Evolutionary conservation across 2,329 filamentous ascomycete genomes (phyloP).

Genomic region (Orbilia javanica): DNA sequence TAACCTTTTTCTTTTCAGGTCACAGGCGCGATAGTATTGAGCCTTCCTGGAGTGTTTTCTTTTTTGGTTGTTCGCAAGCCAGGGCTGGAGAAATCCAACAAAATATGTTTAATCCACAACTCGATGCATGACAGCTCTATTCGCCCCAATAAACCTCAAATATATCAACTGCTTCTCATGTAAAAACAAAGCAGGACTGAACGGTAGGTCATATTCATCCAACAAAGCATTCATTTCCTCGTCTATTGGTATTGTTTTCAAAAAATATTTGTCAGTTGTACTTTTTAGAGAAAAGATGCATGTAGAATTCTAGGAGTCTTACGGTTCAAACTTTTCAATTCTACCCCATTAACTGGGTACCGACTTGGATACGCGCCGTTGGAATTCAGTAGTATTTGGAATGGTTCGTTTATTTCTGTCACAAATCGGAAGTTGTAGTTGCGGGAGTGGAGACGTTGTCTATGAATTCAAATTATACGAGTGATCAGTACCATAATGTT

Average conservation of each 20-base stretch:
- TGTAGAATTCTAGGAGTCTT: conserved; percentile 17
- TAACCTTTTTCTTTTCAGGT: too few relatives aligned
- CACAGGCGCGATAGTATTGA: too few relatives aligned
- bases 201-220: conserved; percentile 61
- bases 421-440: conserved; percentile 60
- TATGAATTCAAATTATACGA: conserved; percentile 2
- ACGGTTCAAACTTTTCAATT: conserved; percentile 60
- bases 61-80: too few relatives aligned
- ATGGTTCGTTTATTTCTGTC: conserved; percentile 60
- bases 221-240: conserved; percentile 60
- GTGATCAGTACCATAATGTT: neutral
- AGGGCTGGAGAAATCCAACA: too few relatives aligned
- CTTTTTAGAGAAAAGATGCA: neutral
- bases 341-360: conserved; percentile 58
- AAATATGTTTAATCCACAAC: conserved; percentile 59
- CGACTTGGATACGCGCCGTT: conserved; percentile 57
- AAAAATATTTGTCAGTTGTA: neutral
- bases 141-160: conserved; percentile 61
- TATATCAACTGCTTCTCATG: conserved; percentile 62
- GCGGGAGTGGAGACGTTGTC: conserved; percentile 59
- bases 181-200: conserved; percentile 61
- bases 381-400: conserved; percentile 58
- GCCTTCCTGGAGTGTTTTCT: too few relatives aligned
- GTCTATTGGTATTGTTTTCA: conserved; percentile 51
- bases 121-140: conserved; percentile 62